These are phyloP conservation scores for Blastobotrys arbuscula DNA, from an alignment of 1,139 yeast species.

Conservation along the genomic window DNA sequence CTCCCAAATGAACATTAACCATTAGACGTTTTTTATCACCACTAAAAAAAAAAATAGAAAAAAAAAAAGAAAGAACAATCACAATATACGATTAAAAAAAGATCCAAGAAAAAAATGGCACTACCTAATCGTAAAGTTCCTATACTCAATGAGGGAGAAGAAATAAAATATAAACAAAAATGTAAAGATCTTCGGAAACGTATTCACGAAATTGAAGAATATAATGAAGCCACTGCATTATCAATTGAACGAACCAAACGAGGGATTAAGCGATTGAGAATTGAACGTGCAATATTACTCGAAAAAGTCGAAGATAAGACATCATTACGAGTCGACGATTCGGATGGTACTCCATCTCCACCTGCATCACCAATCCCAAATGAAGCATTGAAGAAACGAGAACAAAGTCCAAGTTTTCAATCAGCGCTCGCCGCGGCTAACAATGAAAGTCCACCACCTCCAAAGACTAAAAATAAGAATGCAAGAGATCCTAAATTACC, in stretches of 20 bases:
- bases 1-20: background rate
- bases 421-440: constrained; percentile 3
- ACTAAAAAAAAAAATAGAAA: background rate
- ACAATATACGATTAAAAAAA: no score
- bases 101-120: background rate
- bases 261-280: constrained; percentile 69
- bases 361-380: constrained; percentile 28
- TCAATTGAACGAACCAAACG: constrained; percentile 76
- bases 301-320: constrained; percentile 63
- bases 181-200: constrained; percentile 69
- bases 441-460: constrained; percentile 6
- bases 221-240: constrained; percentile 71
- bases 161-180: constrained; percentile 45
- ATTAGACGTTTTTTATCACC: background rate
- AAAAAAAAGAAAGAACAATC: no score
- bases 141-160: constrained; percentile 19
- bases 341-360: constrained; percentile 31
- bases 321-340: constrained; percentile 24
- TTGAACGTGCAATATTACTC: constrained; percentile 73
- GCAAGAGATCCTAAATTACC: constrained; percentile 78
- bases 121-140: background rate
- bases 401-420: constrained; percentile 11
- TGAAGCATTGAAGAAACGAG: constrained; percentile 13
- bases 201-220: constrained; percentile 68
- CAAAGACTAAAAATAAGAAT: constrained; percentile 6